phyloP scores from a whole-genome alignment of 1,284 basidiomycete species.

The Cryptococcus sp. region DNA sequence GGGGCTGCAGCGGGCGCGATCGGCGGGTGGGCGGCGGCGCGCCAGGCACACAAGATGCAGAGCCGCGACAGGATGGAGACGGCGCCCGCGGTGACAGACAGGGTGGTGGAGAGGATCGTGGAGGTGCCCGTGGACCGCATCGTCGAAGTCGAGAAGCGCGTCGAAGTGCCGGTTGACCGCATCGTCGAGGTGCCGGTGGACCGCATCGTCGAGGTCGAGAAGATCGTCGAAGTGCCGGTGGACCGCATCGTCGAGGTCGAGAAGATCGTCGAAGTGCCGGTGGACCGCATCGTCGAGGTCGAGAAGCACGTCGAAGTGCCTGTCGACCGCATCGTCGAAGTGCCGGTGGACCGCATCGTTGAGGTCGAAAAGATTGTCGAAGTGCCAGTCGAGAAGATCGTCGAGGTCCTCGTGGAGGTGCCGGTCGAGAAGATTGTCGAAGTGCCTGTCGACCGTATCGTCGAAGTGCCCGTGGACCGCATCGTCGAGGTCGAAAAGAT shows the following conservation, averaged over 20 bases:
- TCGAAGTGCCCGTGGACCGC: conserved; percentile 42
- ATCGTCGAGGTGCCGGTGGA: conserved; percentile 38
- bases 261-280: conserved; percentile 25
- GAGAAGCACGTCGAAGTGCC: conserved; percentile 41
- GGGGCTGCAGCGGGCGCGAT: conserved; percentile 21
- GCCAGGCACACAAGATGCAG: conserved; percentile 32
- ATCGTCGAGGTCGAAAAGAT: conserved; percentile 28
- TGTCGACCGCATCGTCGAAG: conserved; percentile 33
- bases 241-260: conserved; percentile 44
- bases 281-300: conserved; percentile 33
- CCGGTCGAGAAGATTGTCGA: conserved; percentile 39
- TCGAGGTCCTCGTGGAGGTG: conserved; percentile 51
- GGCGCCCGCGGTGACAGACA: conserved; percentile 40
- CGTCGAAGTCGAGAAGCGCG: conserved; percentile 37
- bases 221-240: conserved; percentile 34
- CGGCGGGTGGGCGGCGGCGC: conserved; percentile 31
- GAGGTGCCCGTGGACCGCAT: conserved; percentile 30
- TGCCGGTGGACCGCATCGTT: conserved; percentile 34
- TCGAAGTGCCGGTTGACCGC: conserved; percentile 34
- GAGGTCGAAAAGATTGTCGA: conserved; percentile 35
- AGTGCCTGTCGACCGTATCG: conserved; percentile 34
- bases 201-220: conserved; percentile 33
- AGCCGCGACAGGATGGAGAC: conserved; percentile 22
- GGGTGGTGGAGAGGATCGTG: conserved; percentile 33
- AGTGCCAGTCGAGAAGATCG: conserved; percentile 37